Evolutionary conservation across 192 early-diverging fungal species (phyloP).

Genomic region (Podila verticillata): DNA sequence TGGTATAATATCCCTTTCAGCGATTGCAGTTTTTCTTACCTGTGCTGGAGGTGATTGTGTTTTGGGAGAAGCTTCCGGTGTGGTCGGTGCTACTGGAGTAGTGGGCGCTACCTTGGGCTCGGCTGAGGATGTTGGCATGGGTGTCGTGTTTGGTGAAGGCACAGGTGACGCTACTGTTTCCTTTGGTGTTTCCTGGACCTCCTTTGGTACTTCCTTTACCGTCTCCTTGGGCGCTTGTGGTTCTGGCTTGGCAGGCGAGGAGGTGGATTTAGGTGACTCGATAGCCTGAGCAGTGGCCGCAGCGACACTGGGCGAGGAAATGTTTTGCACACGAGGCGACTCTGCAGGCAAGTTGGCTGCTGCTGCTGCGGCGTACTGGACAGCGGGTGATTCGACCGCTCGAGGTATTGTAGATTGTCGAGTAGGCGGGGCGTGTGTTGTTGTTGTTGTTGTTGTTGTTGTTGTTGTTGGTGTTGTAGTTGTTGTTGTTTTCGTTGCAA

Average conservation of each 20-base stretch:
- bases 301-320: slow-evolving; percentile 37
- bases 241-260: neutral
- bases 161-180: neutral
- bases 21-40: too few relatives aligned
- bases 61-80: too few relatives aligned
- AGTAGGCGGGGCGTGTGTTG: slow-evolving; percentile 8
- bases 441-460: slow-evolving; percentile 8
- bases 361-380: slow-evolving; percentile 33
- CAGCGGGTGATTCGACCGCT: slow-evolving; percentile 16
- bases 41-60: too few relatives aligned
- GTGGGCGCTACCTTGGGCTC: too few relatives aligned
- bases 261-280: neutral
- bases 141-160: slow-evolving; percentile 3
- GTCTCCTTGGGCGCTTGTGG: neutral
- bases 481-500: slow-evolving; percentile 12
- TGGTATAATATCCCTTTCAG: neutral
- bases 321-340: slow-evolving; percentile 21
- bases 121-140: neutral
- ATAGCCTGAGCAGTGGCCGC: slow-evolving; percentile 14
- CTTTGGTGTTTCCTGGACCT: neutral
- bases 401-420: slow-evolving; percentile 17
- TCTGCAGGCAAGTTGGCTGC: slow-evolving; percentile 46
- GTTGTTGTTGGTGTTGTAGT: slow-evolving; percentile 32
- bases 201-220: neutral
- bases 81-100: too few relatives aligned